Base-by-base conservation (phyloP, 2,329 filamentous ascomycete species). In the Chaetothyriales sp. region DNA sequence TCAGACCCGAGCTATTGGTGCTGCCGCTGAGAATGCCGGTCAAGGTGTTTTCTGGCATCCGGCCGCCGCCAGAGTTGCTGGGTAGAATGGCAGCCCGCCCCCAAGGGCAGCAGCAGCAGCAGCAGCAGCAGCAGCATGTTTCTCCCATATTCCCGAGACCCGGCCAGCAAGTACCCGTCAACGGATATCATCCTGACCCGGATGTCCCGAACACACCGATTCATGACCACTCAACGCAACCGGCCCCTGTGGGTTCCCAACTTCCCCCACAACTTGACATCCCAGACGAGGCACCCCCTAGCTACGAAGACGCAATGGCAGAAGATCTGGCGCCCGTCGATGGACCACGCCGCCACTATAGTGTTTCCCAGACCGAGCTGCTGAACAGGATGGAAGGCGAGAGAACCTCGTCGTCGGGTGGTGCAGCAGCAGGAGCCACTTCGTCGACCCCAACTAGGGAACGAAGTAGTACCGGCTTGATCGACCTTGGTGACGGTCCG, bases 261-360 rank as follows among this genome's bases (percentile, higher is more conserved):
- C 28, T 43, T 10, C 43, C 51, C 18, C 43, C 53, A 15, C 47
- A 47, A 10, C 39, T 43, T 8, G 51, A 55, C 26, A 43, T 56
- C 25, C 54, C 56, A 56, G 82, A 86, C 28, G 87, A 92, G 51
- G 86, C 87, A n/a, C 89, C 90, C 18, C 89, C 89, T 6, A 95
- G 86, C 61, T 96, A 96, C 63, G 88, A 95, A 67, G 89, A 95
- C 66, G 88, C 87, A 10, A 82, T 95, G 68, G 88, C 87, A 5
- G 82, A 86, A 57, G 78, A 81, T 52, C 68, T 92, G 55, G 82
- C 78, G 36, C 85, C 86, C 1, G 78, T 87, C 51, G 78, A 86
- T 63, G 84, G 81, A 54, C 70, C 82, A 22, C 73, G 88, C 60
- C 66, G 69, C 61, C 68, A 72, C 62, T 73, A 73, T 67, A 66